These are phyloP conservation scores for Tephrocybe sp. DNA, from an alignment of 768 basidiomycete species.

Conservation along the genomic window DNA sequence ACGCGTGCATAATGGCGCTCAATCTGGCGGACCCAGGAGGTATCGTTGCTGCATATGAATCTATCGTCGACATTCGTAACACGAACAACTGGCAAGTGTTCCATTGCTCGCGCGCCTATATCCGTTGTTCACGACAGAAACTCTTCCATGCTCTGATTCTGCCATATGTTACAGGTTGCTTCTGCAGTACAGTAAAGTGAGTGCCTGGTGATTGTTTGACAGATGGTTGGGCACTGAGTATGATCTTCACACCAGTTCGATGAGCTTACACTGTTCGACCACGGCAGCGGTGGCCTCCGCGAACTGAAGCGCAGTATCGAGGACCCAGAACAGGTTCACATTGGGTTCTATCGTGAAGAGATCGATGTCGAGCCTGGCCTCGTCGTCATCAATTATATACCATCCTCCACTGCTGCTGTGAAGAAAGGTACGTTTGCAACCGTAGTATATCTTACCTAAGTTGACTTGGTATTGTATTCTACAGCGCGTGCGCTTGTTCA, in stretches of 20 bases:
- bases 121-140: background rate
- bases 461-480: conserved; percentile 13
- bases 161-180: conserved; percentile 14
- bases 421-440: conserved; percentile 26
- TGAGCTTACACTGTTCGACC: conserved; percentile 38
- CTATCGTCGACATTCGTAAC: conserved; percentile 17
- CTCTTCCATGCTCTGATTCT: background rate
- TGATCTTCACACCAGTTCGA: conserved; percentile 29
- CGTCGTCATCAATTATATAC: conserved; percentile 45
- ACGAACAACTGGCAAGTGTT: conserved; percentile 17
- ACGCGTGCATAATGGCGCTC: conserved; percentile 16
- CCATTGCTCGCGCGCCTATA: background rate
- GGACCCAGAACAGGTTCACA: conserved; percentile 36
- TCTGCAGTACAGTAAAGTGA: conserved; percentile 21
- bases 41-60: conserved; percentile 19
- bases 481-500: conserved; percentile 48
- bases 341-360: conserved; percentile 49
- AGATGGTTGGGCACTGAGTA: conserved; percentile 11
- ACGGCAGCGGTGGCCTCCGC: conserved; percentile 40
- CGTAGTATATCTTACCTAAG: background rate
- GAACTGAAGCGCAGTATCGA: conserved; percentile 46
- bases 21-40: conserved; percentile 20
- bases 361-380: conserved; percentile 34
- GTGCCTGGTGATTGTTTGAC: conserved; percentile 2
- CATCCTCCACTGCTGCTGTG: conserved; percentile 38